Evolutionary conservation across 2,329 filamentous ascomycete species (phyloP).

Genomic region (Diaporthe velutina): DNA sequence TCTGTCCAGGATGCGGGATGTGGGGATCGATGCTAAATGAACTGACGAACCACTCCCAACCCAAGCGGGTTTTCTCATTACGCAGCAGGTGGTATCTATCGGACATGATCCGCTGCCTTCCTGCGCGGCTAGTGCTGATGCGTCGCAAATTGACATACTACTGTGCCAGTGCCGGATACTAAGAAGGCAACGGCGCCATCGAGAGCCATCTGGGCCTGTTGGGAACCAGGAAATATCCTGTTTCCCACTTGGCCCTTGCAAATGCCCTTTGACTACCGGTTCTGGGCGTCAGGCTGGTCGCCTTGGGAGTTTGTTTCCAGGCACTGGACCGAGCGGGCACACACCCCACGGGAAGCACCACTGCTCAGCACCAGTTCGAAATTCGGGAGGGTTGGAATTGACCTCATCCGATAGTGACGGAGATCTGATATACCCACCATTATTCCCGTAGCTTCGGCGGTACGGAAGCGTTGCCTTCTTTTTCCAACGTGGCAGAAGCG

Average conservation of each 20-base stretch:
- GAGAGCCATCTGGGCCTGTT: not conserved
- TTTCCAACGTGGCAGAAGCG: slow-evolving; percentile 19
- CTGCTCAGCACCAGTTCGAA: not conserved
- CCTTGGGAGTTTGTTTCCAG: not conserved
- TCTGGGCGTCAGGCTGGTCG: not conserved
- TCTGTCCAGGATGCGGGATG: slow-evolving; percentile 15
- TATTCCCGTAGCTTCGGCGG: slow-evolving; percentile 18
- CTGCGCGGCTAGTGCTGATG: slow-evolving; percentile 29
- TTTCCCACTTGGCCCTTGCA: not conserved
- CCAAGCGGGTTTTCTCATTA: not conserved
- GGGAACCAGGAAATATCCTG: slow-evolving; percentile 13
- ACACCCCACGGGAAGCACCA: not conserved
- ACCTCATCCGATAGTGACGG: not conserved
- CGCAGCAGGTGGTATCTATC: slow-evolving; percentile 16
- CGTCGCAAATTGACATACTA: slow-evolving; percentile 16
- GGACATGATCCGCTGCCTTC: slow-evolving; percentile 29
- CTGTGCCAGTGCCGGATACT: slow-evolving; percentile 18
- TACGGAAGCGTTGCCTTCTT: not conserved
- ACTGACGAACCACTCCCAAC: slow-evolving; percentile 1
- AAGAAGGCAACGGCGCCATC: not conserved
- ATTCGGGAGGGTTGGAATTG: not conserved
- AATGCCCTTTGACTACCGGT: slow-evolving; percentile 5
- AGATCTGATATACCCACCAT: slow-evolving; percentile 29
- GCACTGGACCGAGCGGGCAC: not conserved
- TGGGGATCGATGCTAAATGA: slow-evolving; percentile 18